Evolutionary conservation across 805 yeast species (phyloP), one percentile per base, ranked within the genome.

Genomic region (Kockiozyma suomiensis): DNA sequence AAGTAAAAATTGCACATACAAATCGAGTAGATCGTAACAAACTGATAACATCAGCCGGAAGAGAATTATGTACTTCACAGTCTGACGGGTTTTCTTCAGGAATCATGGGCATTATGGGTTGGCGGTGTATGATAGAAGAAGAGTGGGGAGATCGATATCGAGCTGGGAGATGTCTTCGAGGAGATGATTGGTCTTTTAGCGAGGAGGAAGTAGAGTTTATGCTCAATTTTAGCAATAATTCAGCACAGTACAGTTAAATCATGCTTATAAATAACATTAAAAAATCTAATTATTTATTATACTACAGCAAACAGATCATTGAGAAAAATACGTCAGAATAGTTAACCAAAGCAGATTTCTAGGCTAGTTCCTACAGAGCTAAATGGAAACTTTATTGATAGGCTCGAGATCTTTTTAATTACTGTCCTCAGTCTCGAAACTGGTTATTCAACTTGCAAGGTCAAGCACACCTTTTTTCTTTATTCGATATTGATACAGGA

Each of bases 41-140:
- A 15, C 51, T 42, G 52, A 62, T 62, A 47, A 62, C 66, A 30
- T 62, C 66, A 2, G 48, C 41, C 5, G 66, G 66, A n/a, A 62
- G 55, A 1, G 54, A 19, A 3, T 51, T 12, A 4, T 26, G 48
- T 13, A 38, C 49, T 10, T 45, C 58, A 8, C 40, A 15, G 10
- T 43, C 50, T 10, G 37, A 35, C 35, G 26, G 19, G 5, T 21
- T 45, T 6, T 1, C 5, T 21, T 51, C 48, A 4, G 56, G 40
- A 13, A 56, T 25, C 43, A 59, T 51, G 15, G 59, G 59, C 59
- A 55, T 55, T 32, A 33, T 54, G 10, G 25, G 7, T 19, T 15
- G 23, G 2, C 32, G 15, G 25, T 5, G 41, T n/a, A 41, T 23
- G 26, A 25, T n/a, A 17, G 4, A 15, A 10, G 32, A 15, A 25